phyloP scores from a whole-genome alignment of 164 flowering plant species.

The Liriodendron chinense region DNA sequence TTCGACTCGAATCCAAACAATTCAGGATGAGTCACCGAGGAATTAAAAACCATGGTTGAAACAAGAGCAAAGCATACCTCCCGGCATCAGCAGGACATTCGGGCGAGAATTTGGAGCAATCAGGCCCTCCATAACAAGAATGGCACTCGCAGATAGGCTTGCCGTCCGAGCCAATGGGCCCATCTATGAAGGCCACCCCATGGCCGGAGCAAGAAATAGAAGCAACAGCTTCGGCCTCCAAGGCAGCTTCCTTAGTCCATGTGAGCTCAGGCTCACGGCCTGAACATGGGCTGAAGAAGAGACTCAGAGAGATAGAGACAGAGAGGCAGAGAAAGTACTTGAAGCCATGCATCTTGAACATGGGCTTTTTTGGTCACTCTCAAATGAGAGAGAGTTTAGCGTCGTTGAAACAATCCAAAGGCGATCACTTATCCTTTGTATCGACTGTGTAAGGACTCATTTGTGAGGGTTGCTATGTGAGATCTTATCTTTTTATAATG shows the following conservation, averaged over 20 bases:
- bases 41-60: no score
- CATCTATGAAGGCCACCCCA: neutral
- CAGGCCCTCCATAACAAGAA: neutral
- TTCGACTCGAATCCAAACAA: no score
- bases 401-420: no score
- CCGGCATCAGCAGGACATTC: slow-evolving; percentile 1
- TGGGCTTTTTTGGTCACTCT: neutral
- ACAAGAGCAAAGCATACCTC: neutral
- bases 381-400: no score
- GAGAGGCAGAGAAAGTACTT: neutral
- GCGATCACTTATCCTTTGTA: no score
- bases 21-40: no score
- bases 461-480: no score
- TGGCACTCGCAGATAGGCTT: slow-evolving; percentile 6
- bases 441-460: no score
- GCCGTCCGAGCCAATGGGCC: neutral
- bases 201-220: slow-evolving; percentile 4
- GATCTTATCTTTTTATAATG: no score
- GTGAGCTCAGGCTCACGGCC: neutral
- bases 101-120: slow-evolving; percentile 10
- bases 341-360: neutral
- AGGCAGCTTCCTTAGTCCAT: neutral
- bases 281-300: neutral
- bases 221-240: slow-evolving; percentile 2
- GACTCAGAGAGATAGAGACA: neutral